Conservation (phyloP, 768 basidiomycete species). For the Lactifluus piperatus region DNA sequence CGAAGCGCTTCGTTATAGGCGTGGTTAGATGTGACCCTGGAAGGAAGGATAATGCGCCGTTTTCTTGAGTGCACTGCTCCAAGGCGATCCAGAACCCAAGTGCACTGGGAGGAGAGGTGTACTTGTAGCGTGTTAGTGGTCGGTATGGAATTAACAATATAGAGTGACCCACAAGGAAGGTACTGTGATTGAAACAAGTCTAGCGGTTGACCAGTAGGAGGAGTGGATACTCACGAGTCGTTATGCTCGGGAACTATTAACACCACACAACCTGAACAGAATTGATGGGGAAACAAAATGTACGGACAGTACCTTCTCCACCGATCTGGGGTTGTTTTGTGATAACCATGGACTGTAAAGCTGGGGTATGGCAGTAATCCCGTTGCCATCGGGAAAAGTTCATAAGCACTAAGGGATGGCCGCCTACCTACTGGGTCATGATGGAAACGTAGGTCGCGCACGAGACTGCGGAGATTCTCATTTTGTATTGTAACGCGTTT, state of each 20-base stretch:
- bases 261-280: background rate
- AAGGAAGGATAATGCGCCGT: constrained; percentile 82
- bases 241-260: constrained; percentile 77
- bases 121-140: constrained; percentile 37
- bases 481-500: constrained; percentile 75
- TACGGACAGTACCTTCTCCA: constrained; percentile 57
- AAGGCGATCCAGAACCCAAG: constrained; percentile 96
- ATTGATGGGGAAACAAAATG: background rate
- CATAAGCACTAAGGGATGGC: background rate
- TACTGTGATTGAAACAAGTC: constrained; percentile 32
- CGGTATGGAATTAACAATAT: background rate
- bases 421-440: constrained; percentile 70
- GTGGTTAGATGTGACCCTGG: constrained; percentile 81
- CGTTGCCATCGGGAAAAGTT: constrained; percentile 10
- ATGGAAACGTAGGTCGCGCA: constrained; percentile 74
- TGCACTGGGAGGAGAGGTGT: constrained; percentile 85
- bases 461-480: constrained; percentile 55
- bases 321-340: constrained; percentile 92
- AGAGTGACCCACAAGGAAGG: constrained; percentile 52
- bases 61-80: constrained; percentile 73
- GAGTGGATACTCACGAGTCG: constrained; percentile 61
- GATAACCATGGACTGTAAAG: constrained; percentile 91
- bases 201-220: background rate
- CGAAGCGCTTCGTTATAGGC: constrained; percentile 76
- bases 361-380: constrained; percentile 29